Percentiles rank a stretch among this genome's conserved stretches.
Evolutionary conservation across 169 alveolate species (phyloP).

Genomic region (Plasmodium knowlesi): DNA sequence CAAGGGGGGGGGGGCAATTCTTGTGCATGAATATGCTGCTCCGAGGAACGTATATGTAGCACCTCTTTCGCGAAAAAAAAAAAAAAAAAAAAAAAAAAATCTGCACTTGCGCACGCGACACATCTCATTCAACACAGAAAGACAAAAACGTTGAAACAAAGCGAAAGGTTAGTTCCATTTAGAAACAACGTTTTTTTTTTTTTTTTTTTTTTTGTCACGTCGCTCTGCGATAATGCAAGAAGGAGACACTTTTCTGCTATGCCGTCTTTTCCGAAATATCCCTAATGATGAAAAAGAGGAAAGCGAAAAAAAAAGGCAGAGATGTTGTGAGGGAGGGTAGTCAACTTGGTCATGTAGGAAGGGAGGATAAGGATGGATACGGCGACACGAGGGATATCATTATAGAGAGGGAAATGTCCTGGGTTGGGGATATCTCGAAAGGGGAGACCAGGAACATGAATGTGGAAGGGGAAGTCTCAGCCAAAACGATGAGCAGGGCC

Average conservation of each 20-base stretch:
- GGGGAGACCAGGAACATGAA: background rate
- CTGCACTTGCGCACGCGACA: background rate
- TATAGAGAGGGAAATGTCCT: background rate
- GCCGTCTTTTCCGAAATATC: background rate
- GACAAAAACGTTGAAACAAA: background rate
- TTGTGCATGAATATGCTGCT: background rate
- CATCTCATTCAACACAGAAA: background rate
- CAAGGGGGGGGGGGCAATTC: background rate
- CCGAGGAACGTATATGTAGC: background rate
- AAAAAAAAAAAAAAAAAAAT: background rate
- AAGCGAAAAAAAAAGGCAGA: background rate
- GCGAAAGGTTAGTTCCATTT: background rate
- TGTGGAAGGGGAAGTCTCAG: background rate
- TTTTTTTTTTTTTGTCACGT: background rate
- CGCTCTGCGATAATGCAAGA: background rate
- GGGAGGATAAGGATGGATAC: background rate
- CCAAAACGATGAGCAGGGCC: background rate
- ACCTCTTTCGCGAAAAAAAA: background rate
- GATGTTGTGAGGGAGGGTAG: background rate
- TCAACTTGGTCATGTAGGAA: background rate
- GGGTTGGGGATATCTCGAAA: background rate
- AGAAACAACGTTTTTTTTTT: background rate
- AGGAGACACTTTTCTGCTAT: background rate
- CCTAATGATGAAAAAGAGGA: background rate
- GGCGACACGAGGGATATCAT: background rate